Evolutionary conservation across 2,329 filamentous ascomycete genomes (phyloP), one percentile per base, ranked within the genome.

Genomic region (Ceratocystiopsis brevicomis): DNA sequence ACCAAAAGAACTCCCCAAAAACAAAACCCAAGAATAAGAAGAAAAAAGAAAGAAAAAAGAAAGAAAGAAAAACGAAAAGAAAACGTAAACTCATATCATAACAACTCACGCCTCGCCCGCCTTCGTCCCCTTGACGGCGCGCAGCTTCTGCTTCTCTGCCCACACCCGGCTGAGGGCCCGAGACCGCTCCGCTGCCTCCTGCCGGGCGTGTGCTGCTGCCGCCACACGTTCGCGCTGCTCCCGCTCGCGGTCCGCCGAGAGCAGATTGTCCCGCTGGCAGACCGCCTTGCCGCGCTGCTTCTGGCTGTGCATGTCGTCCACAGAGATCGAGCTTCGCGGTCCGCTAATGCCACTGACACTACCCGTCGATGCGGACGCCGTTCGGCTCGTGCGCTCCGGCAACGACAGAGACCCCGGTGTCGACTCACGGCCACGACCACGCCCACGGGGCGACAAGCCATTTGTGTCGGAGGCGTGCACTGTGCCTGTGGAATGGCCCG

Each of bases 181-280:
- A 43, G 71, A 73, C 52, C 69, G 64, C 56, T 78, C 73, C 11
- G 75, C 73, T 19, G 75, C 75, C 51, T 74, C 63, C 51, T 74
- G 67, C 38, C 75, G 63, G 9, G 73, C 73, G 44, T 61, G 52
- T 52, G 67, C 72, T 14, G 73, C 67, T 35, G 64, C 61, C 40
- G 59, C 56, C 50, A 78, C 73, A 33, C 72, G 65, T 47, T 71
- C 68, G 10, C 61, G 62, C 50, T 61, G 68, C 54, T 74, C 73
- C 11, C 62, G 63, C 48, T 72, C 66, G 40, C 66, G 65, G 39
- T 67, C 66, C 37, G 62, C 61, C 1, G 56, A 55, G 47, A 60
- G 60, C 42, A 58, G 59, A 48, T 65, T 69, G 53, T 77, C 73
- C 21, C 67, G 63, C 34, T 63, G 60, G 45, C 67, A 66, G 16